A percentile compares a stretch with the other conserved stretches of the same genome.
These are phyloP conservation scores for Phytophthora vignae DNA, from an alignment of 352 stramenopile species.

Conservation along the genomic window DNA sequence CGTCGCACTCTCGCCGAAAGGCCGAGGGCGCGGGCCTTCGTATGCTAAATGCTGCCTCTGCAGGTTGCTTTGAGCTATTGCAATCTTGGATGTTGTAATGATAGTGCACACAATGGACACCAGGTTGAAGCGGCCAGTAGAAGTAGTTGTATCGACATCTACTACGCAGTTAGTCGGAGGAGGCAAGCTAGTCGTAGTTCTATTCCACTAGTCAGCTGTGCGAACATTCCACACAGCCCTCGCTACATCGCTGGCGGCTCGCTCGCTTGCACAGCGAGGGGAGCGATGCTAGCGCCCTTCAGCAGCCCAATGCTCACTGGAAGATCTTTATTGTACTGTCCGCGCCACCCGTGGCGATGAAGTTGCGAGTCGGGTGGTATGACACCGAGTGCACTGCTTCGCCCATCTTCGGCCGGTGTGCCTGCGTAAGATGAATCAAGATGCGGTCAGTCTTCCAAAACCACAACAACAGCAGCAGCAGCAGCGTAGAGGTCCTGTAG, in stretches of 20 bases:
- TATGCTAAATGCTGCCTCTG: slow-evolving; percentile 9
- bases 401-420: slow-evolving; percentile 81
- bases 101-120: neutral
- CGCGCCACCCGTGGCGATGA: slow-evolving; percentile 79
- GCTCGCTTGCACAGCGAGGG: slow-evolving; percentile 12
- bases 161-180: slow-evolving; percentile 22
- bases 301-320: slow-evolving; percentile 58
- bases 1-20: slow-evolving; percentile 36
- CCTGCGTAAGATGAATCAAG: slow-evolving; percentile 40
- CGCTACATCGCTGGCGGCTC: slow-evolving; percentile 30
- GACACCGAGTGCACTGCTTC: slow-evolving; percentile 80
- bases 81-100: neutral
- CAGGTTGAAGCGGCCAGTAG: neutral
- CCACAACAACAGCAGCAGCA: neutral
- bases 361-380: slow-evolving; percentile 85
- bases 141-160: slow-evolving; percentile 24
- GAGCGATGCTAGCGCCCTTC: slow-evolving; percentile 22
- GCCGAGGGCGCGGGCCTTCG: slow-evolving; percentile 35
- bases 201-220: slow-evolving; percentile 39
- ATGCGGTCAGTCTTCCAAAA: neutral
- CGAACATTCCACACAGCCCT: slow-evolving; percentile 16
- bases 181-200: slow-evolving; percentile 32
- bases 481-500: neutral
- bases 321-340: slow-evolving; percentile 91
- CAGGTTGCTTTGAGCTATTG: no score